phyloP scores from a whole-genome alignment of 768 basidiomycete genomes.

The Termitomyces sp. region DNA sequence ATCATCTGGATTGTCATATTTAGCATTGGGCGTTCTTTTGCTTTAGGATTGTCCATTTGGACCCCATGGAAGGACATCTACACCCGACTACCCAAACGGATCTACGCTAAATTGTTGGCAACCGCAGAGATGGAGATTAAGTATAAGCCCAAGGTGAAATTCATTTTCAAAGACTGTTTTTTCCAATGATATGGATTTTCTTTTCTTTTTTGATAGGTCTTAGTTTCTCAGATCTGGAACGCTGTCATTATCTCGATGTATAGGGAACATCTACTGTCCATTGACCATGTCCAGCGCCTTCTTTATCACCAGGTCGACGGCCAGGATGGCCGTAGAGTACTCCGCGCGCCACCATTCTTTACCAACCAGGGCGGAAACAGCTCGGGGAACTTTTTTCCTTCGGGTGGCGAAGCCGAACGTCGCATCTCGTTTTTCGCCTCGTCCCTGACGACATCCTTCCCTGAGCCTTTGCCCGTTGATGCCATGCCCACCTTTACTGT shows the following conservation, averaged over 20 bases:
- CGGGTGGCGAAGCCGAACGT: slow-evolving; percentile 91
- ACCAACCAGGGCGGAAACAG: slow-evolving; percentile 78
- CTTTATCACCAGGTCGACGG: slow-evolving; percentile 96
- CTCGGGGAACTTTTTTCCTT: slow-evolving; percentile 84
- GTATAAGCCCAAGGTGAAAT: slow-evolving; percentile 89
- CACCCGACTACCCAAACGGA: slow-evolving; percentile 92
- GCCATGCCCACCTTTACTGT: slow-evolving; percentile 99
- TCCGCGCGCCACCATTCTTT: slow-evolving; percentile 98
- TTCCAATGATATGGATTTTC: background rate
- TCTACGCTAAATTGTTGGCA: slow-evolving; percentile 94
- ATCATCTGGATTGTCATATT: slow-evolving; percentile 98
- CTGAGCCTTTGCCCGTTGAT: slow-evolving; percentile 93
- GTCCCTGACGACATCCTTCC: slow-evolving; percentile 91
- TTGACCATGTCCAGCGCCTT: slow-evolving; percentile 96
- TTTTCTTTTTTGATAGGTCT: slow-evolving; percentile 40
- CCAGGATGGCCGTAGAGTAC: slow-evolving; percentile 81
- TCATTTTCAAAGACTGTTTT: background rate
- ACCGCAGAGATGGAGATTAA: slow-evolving; percentile 99
- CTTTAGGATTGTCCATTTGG: slow-evolving; percentile 95
- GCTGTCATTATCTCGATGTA: slow-evolving; percentile 99
- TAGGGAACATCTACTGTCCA: slow-evolving; percentile 94
- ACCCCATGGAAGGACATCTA: slow-evolving; percentile 99
- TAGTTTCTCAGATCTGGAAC: slow-evolving; percentile 99
- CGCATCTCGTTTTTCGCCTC: slow-evolving; percentile 99
- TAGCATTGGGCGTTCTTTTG: slow-evolving; percentile 85